Base-by-base conservation (phyloP, 345 rosid species). In the Arabis alpina region DNA sequence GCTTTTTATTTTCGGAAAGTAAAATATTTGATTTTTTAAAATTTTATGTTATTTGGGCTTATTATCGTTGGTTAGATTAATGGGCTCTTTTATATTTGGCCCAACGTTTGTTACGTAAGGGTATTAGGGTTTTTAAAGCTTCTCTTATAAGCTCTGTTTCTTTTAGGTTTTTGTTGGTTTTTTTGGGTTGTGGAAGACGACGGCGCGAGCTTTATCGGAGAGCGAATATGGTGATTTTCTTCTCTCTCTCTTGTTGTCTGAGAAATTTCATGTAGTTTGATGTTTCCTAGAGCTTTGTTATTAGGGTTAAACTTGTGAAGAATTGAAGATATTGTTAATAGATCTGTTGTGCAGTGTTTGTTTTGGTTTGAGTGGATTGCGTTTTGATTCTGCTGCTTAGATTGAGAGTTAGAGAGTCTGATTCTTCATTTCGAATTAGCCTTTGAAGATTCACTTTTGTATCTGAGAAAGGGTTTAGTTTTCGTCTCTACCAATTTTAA, bases 221-320 rank as follows among this genome's bases (percentile, higher is more conserved):
- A 74, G 69, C 70, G 45, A 75, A 75, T 68, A 68, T 68, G 78
- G 78, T 75, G 53, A 52, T 1, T 52, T 27, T 54, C 64, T 54
- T 43, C 10, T 16, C 66, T 16, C 66, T 16, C 13, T 9, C 19
- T 67, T 19, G 3, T 0, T 53, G 2, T 45, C 57, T 42, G 34
- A 2, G 12, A 3, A 7, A 12, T 23, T 24, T 57, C 4, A 50
- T 6, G 1, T 40, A 42, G 14, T 3, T 32, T 55, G 3, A 42
- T 36, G 2, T 48, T 6, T 30, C 10, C 3, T 58, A 23, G 44
- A 30, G 28, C 7, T 49, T 5, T 57, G 36, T 73, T 40, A 5
- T 42, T 3, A 8, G 42, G 10, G 15, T 25, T n/a, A 27, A 0
- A 27, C 30, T 49, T 25, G 28, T 39, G 14, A 36, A 13, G 19